Evolutionary conservation across 2,329 filamentous ascomycete species (phyloP).

Genomic region (Parafenestella ontariensis): DNA sequence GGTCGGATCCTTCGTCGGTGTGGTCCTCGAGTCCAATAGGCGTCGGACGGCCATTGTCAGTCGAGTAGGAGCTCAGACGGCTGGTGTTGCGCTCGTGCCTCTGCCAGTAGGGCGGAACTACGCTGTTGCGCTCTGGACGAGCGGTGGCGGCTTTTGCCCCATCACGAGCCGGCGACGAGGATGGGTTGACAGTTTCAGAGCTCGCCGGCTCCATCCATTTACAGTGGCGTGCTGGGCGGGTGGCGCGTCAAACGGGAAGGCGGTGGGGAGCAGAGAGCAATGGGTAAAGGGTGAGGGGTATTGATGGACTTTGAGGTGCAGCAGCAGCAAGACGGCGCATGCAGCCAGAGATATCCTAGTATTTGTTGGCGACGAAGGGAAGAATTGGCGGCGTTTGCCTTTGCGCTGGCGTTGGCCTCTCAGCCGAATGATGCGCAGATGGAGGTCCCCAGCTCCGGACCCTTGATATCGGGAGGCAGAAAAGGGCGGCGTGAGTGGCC

Average conservation of each 20-base stretch:
- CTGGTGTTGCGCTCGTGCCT: constrained; percentile 50
- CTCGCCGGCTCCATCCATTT: constrained; percentile 52
- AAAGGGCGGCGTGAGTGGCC: constrained; percentile 1
- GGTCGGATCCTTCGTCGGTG: constrained; percentile 64
- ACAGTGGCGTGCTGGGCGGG: constrained; percentile 34
- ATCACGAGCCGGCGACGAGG: constrained; percentile 31
- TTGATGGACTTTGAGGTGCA: constrained; percentile 15
- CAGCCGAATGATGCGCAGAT: constrained; percentile 7
- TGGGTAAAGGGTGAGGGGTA: constrained; percentile 24
- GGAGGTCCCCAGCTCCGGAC: constrained; percentile 2
- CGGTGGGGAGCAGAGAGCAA: constrained; percentile 17
- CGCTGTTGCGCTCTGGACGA: constrained; percentile 38
- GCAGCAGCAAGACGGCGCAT: constrained; percentile 16
- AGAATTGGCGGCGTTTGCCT: constrained; percentile 11
- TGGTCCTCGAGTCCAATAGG: constrained; percentile 70
- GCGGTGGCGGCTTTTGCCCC: constrained; percentile 28
- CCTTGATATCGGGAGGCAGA: constrained; percentile 6
- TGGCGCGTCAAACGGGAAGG: constrained; percentile 27
- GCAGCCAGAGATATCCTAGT: constrained; percentile 20
- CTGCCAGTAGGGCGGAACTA: constrained; percentile 59
- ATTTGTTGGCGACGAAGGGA: constrained; percentile 19
- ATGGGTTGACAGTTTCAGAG: constrained; percentile 35
- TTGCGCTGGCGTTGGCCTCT: constrained; percentile 2
- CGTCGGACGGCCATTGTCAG: constrained; percentile 44
- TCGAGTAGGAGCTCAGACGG: constrained; percentile 43